These are phyloP conservation scores for Flaveria trinervia DNA, from an alignment of 129 eudicot genomes.

Conservation along the genomic window DNA sequence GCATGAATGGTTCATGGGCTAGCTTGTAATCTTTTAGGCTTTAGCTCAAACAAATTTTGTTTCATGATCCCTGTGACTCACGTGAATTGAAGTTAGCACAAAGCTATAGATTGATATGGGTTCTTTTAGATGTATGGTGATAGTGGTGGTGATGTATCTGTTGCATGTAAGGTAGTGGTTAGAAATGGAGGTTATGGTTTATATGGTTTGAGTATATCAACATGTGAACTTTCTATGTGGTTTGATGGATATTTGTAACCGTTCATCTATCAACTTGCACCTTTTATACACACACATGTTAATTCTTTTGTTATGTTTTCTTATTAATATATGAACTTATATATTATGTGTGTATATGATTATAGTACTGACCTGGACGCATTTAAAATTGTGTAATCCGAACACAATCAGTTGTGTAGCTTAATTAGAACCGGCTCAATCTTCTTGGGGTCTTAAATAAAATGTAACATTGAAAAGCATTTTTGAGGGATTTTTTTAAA, in stretches of 20 bases:
- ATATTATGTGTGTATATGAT: too few relatives aligned
- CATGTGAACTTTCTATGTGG: conserved; percentile 38
- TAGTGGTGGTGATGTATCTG: not conserved
- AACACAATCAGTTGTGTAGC: too few relatives aligned
- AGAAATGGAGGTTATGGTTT: conserved; percentile 18
- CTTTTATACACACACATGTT: not conserved
- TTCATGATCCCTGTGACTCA: conserved; percentile 35
- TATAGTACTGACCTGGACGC: too few relatives aligned
- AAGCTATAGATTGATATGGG: too few relatives aligned
- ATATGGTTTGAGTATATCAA: conserved; percentile 40
- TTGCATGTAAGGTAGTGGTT: conserved; percentile 21
- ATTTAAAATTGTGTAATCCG: too few relatives aligned
- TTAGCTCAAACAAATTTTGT: not conserved
- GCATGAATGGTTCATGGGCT: conserved; percentile 9
- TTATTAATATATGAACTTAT: too few relatives aligned
- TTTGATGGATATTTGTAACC: conserved; percentile 28
- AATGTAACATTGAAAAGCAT: too few relatives aligned
- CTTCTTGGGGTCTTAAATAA: too few relatives aligned
- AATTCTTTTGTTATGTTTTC: not conserved
- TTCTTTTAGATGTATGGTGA: conserved; percentile 22
- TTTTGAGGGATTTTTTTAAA: too few relatives aligned
- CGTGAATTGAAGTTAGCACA: conserved; percentile 35
- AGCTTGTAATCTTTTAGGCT: not conserved
- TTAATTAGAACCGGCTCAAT: too few relatives aligned
- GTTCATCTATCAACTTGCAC: conserved; percentile 10